Percentiles rank a stretch among this genome's conserved stretches.
Evolutionary conservation across 176 grass and related monocot species (phyloP).

Genomic region (Oryza glumipatula): DNA sequence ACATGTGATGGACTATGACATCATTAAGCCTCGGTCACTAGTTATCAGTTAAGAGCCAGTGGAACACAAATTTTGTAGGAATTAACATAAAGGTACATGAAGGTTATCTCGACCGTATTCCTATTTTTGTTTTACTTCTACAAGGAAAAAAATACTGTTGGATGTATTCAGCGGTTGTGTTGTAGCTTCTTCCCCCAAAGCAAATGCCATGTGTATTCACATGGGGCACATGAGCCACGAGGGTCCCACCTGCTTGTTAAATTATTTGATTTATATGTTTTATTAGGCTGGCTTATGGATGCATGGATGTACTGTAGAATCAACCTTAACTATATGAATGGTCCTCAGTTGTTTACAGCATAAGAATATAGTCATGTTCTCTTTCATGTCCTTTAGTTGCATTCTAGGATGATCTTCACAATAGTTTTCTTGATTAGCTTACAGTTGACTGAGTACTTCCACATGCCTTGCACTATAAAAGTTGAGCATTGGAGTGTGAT

Average conservation of each 20-base stretch:
- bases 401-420: not conserved
- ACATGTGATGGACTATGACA: not conserved
- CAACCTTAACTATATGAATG: not conserved
- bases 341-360: not conserved
- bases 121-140: not conserved
- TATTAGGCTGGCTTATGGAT: not conserved
- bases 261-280: conserved; percentile 19
- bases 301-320: not conserved
- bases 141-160: not conserved
- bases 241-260: not conserved
- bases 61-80: not conserved
- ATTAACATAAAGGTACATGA: not conserved
- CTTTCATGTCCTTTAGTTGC: conserved; percentile 19
- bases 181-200: not conserved
- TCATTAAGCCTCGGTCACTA: conserved; percentile 20
- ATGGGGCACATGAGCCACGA: not conserved
- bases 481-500: conserved; percentile 1
- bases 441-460: not conserved
- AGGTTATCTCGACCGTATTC: not conserved
- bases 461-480: conserved; percentile 9
- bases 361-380: conserved; percentile 9
- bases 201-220: not conserved
- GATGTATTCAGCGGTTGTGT: not conserved
- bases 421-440: conserved; percentile 8
- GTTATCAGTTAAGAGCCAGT: not conserved